phyloP scores from a whole-genome alignment of 2,329 filamentous ascomycete species.

The Colletotrichum cereale region DNA sequence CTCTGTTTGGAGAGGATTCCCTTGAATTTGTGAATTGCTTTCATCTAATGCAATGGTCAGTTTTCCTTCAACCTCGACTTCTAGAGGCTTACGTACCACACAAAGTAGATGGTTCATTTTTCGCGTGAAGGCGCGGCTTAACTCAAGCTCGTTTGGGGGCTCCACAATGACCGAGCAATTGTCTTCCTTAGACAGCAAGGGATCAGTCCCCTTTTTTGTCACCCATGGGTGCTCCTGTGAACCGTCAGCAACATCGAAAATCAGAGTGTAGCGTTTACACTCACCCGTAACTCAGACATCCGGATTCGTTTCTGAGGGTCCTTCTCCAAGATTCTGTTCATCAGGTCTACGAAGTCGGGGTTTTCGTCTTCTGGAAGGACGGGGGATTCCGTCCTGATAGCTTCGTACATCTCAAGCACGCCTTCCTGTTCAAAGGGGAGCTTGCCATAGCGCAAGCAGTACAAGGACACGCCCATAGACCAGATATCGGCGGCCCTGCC shows the following conservation, averaged over 20 bases:
- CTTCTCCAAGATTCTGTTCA: conserved; percentile 83
- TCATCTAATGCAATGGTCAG: conserved; percentile 70
- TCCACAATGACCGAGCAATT: conserved; percentile 87
- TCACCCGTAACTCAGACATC: conserved; percentile 85
- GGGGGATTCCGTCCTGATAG: conserved; percentile 80
- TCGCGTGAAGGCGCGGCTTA: conserved; percentile 89
- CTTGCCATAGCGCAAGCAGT: conserved; percentile 88
- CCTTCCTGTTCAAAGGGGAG: conserved; percentile 87
- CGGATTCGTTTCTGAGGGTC: conserved; percentile 85
- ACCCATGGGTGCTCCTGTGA: conserved; percentile 91
- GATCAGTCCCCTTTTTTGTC: conserved; percentile 82
- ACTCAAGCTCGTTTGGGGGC: conserved; percentile 88
- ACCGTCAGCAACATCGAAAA: conserved; percentile 41
- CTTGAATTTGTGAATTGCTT: conserved; percentile 92
- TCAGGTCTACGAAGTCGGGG: conserved; percentile 79
- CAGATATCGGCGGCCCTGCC: conserved; percentile 95
- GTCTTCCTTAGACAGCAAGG: conserved; percentile 82
- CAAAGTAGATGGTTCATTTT: conserved; percentile 89
- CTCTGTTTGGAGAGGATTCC: conserved; percentile 65
- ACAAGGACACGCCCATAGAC: conserved; percentile 97
- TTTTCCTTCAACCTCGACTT: background rate
- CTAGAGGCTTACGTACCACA: conserved; percentile 68
- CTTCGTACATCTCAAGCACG: conserved; percentile 89
- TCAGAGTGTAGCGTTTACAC: conserved; percentile 47
- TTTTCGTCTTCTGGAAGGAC: conserved; percentile 74